Evolutionary conservation across 2,329 filamentous ascomycete genomes (phyloP), one percentile per base, ranked within the genome.

Genomic region (Curvularia sp.): DNA sequence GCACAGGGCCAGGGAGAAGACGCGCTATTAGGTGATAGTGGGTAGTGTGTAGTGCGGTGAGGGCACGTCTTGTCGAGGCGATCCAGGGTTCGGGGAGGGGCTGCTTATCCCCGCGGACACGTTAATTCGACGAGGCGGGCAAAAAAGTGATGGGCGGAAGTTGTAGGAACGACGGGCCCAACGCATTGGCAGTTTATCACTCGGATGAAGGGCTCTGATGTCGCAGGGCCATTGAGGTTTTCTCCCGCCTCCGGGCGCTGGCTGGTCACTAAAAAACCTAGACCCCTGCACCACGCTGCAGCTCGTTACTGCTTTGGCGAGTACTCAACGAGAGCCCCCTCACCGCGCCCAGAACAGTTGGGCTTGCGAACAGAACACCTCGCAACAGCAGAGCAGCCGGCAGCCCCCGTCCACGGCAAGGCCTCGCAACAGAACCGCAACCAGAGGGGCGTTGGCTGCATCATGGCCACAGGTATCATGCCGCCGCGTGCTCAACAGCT

Each of bases 181-280:
- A 72, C 67, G 69, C 73, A 74, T 73, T 69, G 68, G 67, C 67
- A 64, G 68, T 65, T 67, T 71, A 73, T 74, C 66, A 61, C 64
- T 69, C 61, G 64, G 52, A 60, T 13, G 9, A 62, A 66, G 54
- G 65, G 62, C 54, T 33, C 20, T 55, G 57, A 44, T 60, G 44
- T 58, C 26, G 42, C 49, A 28, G 59, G 60, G 58, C 64, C 69
- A 72, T 75, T 73, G 71, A 76, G 73, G 64, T 72, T 65, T 69
- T 71, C 60, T 64, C 63, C 64, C 66, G 64, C 59, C 64, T 63
- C 43, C 61, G 66, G 62, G 57, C 12, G 15, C 66, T 57, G 57
- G 58, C 15, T 47, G 42, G 53, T 53, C 18, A 65, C 71, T 67
- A 74, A 72, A 74, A 74, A 66, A 62, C 65, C 49, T 43, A 41